Evolutionary conservation across 2,329 filamentous ascomycete genomes (phyloP).

Genomic region (Colletotrichum tabaci): DNA sequence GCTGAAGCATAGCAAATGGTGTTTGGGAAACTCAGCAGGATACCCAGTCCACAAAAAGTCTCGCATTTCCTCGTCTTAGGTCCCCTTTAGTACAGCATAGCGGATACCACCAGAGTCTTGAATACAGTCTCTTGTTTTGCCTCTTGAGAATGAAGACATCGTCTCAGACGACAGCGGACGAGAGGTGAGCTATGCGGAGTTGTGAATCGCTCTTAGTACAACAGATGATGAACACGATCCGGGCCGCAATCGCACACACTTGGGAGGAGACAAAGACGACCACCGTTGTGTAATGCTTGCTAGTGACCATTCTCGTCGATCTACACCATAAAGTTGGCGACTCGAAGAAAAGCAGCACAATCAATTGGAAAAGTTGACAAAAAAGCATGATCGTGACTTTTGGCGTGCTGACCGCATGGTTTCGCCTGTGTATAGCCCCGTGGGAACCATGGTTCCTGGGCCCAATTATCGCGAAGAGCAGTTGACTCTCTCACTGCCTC

Average conservation of each 20-base stretch:
- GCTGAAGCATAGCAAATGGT: constrained; percentile 41
- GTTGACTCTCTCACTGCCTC: not conserved
- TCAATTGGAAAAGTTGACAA: not conserved
- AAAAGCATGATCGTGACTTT: too few species aligned
- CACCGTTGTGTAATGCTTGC: not conserved
- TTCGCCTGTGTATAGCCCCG: not conserved
- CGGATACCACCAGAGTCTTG: constrained; percentile 31
- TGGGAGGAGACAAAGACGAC: not conserved
- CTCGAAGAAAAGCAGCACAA: not conserved
- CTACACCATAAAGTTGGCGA: not conserved
- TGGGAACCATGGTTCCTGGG: too few species aligned
- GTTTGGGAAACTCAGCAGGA: constrained; percentile 36
- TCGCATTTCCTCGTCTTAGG: constrained; percentile 37
- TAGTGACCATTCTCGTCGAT: not conserved
- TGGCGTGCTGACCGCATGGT: too few species aligned
- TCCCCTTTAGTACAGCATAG: constrained; percentile 28
- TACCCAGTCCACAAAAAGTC: constrained; percentile 32
- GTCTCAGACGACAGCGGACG: too few species aligned
- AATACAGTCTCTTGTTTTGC: constrained; percentile 25
- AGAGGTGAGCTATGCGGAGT: too few species aligned
- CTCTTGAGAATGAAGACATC: not conserved
- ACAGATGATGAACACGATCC: not conserved
- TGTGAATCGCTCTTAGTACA: too few species aligned
- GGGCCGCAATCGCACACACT: not conserved
- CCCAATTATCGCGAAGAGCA: not conserved